Conservation (phyloP, 2,329 filamentous ascomycete species). For the Aspergillus ochraceoroseus region DNA sequence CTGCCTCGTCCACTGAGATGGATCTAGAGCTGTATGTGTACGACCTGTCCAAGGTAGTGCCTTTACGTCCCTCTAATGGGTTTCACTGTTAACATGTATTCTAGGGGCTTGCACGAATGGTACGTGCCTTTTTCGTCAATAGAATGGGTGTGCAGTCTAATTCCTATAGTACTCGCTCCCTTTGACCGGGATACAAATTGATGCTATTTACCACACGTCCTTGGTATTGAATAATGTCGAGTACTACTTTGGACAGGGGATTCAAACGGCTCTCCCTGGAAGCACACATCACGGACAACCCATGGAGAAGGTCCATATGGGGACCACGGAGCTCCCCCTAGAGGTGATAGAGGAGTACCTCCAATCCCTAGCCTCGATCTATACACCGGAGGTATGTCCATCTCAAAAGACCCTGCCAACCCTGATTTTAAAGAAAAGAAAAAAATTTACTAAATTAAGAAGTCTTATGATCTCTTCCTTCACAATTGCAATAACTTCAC, state of each 20-base stretch:
- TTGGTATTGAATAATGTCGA: conserved; percentile 80
- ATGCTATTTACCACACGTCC: conserved; percentile 93
- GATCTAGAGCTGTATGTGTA: conserved; percentile 74
- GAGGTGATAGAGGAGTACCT: conserved; percentile 84
- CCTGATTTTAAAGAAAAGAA: too few species aligned
- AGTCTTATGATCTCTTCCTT: conserved; percentile 81
- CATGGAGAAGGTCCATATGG: conserved; percentile 69
- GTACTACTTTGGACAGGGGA: conserved; percentile 84
- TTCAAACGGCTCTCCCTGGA: conserved; percentile 75
- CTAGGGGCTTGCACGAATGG: conserved; percentile 53
- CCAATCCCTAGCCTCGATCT: conserved; percentile 74
- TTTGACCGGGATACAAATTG: conserved; percentile 66
- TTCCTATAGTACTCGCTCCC: conserved; percentile 50
- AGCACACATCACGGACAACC: conserved; percentile 81
- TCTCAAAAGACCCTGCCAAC: not conserved
- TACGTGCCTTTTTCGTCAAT: conserved; percentile 25
- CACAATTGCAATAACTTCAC: conserved; percentile 99
- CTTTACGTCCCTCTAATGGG: conserved; percentile 20
- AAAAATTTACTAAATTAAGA: conserved; percentile 10
- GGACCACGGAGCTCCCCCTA: conserved; percentile 69
- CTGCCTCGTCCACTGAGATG: conserved; percentile 46
- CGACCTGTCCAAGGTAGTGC: conserved; percentile 59
- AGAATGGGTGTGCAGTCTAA: conserved; percentile 15
- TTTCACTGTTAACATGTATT: conserved; percentile 19
- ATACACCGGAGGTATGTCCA: conserved; percentile 63